Evolutionary conservation across 306 rosid genomes (phyloP), one percentile per base, ranked within the genome.

Genomic region (Glycine tomentella): DNA sequence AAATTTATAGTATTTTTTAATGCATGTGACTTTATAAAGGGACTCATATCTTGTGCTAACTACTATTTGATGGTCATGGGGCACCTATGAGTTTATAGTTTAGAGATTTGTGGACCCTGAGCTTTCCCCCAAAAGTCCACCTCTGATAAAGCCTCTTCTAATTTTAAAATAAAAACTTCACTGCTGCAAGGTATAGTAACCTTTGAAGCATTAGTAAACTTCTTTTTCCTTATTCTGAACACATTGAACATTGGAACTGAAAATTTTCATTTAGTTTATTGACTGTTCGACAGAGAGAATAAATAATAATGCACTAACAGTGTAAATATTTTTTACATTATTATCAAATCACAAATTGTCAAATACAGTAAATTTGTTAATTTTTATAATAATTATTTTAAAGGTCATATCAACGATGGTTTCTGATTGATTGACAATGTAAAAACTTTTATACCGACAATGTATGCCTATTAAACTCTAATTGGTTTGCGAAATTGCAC

Each of bases 11-110:
- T 78, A 57, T 46, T 72, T 67, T 82, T 36, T 72, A 69, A 78
- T 84, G 83, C 81, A 80, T 68, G 79, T 58, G 69, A 86, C 80
- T 66, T 86, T 80, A 17, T 75, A 76, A 83, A 52, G 67, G 69
- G 72, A 68, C 71, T 72, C 9, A 49, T 33, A 69, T 74, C 14
- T 34, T 42, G 74, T 70, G 69, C 34, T 63, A 82, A 16, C 31
- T 59, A 58, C 40, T 79, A 38, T 42, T 70, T 50, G 20, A 74
- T 74, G 58, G 75, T 17, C 82, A 59, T 79, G 82, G 46, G n/a
- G 56, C 69, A 63, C 66, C 55, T 46, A 72, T 61, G 50, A 56
- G 64, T 34, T 75, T 87, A 81, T 12, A 72, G 57, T 76, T 67
- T 36, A 15, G 65, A 82, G 69, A 86, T 78, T 53, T 49, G 80